A percentile compares a stretch with the other conserved stretches of the same genome.
phyloP scores from a whole-genome alignment of 805 yeast genomes.

The Yarrowia sp. region DNA sequence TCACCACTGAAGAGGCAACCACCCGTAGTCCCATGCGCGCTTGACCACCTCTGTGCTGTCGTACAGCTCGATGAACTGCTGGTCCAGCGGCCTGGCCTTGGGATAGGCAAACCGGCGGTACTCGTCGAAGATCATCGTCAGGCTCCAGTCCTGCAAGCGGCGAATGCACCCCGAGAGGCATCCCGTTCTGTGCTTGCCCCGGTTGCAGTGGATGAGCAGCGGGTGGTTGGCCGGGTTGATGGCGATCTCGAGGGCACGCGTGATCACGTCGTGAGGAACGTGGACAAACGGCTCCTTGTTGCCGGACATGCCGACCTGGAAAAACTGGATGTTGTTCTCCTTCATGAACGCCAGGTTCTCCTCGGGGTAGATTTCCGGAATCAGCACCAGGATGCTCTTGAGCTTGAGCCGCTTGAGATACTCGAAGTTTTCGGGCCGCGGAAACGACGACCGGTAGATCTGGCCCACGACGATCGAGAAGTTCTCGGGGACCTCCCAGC shows the following conservation, averaged over 20 bases:
- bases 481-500: conserved; percentile 72
- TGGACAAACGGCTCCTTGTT: conserved; percentile 55
- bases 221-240: conserved; percentile 88
- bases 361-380: conserved; percentile 88
- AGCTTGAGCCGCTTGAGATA: conserved; percentile 62
- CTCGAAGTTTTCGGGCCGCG: conserved; percentile 75
- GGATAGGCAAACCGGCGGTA: conserved; percentile 93
- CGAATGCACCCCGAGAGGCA: conserved; percentile 92
- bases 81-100: conserved; percentile 92
- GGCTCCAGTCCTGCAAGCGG: conserved; percentile 85
- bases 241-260: conserved; percentile 77
- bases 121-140: conserved; percentile 93
- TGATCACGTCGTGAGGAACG: conserved; percentile 60
- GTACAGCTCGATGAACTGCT: conserved; percentile 89
- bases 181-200: conserved; percentile 97
- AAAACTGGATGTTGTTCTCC: conserved; percentile 61
- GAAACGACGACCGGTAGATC: conserved; percentile 87
- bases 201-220: conserved; percentile 85
- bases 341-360: conserved; percentile 66
- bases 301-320: conserved; percentile 91
- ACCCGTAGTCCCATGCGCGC: conserved; percentile 12
- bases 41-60: conserved; percentile 58
- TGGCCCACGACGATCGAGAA: conserved; percentile 77
- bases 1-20: conserved; percentile 23
- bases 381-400: conserved; percentile 74